phyloP scores from a whole-genome alignment of 73 alveolate species.

The Effrenium voratum region DNA sequence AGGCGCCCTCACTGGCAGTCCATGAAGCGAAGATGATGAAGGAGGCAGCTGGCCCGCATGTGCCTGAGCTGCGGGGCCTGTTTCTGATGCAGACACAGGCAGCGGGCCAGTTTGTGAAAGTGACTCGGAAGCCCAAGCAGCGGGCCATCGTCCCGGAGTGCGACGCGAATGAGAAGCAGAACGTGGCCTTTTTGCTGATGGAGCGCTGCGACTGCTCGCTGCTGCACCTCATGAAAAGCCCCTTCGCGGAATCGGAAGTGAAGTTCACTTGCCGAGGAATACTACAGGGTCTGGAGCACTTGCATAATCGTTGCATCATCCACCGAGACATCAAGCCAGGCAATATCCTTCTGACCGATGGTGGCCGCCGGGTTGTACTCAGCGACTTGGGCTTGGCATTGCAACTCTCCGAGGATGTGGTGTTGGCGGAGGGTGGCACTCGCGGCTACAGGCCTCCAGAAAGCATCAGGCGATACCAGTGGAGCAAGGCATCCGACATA shows the following conservation, averaged over 20 bases:
- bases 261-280: neutral
- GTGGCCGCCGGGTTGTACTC: conserved; percentile 67
- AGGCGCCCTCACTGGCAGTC: too few relatives aligned
- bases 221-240: neutral
- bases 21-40: too few relatives aligned
- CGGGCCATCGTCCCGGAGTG: too few relatives aligned
- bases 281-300: conserved; percentile 45
- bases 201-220: conserved; percentile 28
- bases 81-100: too few relatives aligned
- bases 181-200: too few relatives aligned
- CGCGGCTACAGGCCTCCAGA: conserved; percentile 40
- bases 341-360: conserved; percentile 17
- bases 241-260: conserved; percentile 15
- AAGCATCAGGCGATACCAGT: neutral
- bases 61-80: too few relatives aligned
- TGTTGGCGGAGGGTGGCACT: neutral
- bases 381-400: conserved; percentile 47
- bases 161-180: too few relatives aligned
- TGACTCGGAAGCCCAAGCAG: too few relatives aligned
- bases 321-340: conserved; percentile 54
- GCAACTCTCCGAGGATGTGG: neutral
- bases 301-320: conserved; percentile 24
- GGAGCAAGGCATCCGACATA: conserved; percentile 28
- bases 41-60: too few relatives aligned
- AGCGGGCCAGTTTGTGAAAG: too few relatives aligned